Conservation (phyloP, 352 stramenopile species). For the Phytophthora crassamura region DNA sequence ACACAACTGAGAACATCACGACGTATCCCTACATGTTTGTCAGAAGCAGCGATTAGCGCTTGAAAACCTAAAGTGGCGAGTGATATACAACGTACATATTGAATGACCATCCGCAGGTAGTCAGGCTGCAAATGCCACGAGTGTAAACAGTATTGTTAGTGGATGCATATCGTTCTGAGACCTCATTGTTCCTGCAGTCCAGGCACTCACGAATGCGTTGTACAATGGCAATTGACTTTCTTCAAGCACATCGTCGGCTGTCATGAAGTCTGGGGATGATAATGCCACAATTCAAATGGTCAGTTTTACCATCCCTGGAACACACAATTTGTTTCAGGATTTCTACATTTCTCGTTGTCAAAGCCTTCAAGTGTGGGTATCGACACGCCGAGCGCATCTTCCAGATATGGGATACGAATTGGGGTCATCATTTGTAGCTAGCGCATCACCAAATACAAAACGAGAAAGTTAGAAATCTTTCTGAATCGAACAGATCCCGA, state of each 20-base stretch:
- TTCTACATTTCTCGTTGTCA: slow-evolving; percentile 79
- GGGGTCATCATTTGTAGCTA: slow-evolving; percentile 91
- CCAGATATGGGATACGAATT: slow-evolving; percentile 89
- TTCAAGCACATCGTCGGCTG: slow-evolving; percentile 82
- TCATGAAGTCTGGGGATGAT: slow-evolving; percentile 87
- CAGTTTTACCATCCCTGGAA: background rate
- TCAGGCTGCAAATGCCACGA: slow-evolving; percentile 52
- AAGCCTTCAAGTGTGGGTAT: slow-evolving; percentile 85
- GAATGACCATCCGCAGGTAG: slow-evolving; percentile 88
- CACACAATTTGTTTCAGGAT: background rate
- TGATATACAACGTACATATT: slow-evolving; percentile 67
- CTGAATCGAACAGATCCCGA: background rate
- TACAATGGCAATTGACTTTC: slow-evolving; percentile 84
- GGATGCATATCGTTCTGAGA: background rate
- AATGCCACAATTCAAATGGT: no score
- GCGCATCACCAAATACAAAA: background rate
- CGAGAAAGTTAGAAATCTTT: slow-evolving; percentile 5
- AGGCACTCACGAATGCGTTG: slow-evolving; percentile 76
- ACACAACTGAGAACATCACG: slow-evolving; percentile 91
- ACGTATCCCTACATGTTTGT: slow-evolving; percentile 68
- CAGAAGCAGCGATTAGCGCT: slow-evolving; percentile 4
- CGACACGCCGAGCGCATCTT: slow-evolving; percentile 71
- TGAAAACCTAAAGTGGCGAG: slow-evolving; percentile 1
- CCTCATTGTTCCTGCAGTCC: background rate
- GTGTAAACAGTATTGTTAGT: slow-evolving; percentile 10